Evolutionary conservation across 257 asterid genomes (phyloP).

Genomic region (Capsicum baccatum): DNA sequence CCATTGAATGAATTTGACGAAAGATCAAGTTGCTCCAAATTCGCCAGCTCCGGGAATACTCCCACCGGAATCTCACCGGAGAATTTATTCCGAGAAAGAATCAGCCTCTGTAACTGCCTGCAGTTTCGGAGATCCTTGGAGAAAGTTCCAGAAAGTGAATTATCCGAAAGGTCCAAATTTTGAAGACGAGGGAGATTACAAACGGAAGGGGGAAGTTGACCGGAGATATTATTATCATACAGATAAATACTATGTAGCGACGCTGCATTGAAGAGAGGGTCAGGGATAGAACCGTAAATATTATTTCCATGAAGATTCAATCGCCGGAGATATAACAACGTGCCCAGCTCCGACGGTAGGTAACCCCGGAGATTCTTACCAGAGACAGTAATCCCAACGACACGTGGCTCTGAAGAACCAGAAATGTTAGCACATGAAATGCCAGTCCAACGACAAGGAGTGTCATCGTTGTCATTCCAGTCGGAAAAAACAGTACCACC

Average conservation of each 20-base stretch:
- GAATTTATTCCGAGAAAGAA: slow-evolving; percentile 63
- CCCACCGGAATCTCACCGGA: slow-evolving; percentile 74
- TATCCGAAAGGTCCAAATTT: slow-evolving; percentile 72
- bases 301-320: slow-evolving; percentile 81
- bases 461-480: slow-evolving; percentile 77
- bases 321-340: slow-evolving; percentile 75
- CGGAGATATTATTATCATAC: slow-evolving; percentile 80
- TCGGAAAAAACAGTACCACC: slow-evolving; percentile 56
- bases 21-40: slow-evolving; percentile 80
- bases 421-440: slow-evolving; percentile 81
- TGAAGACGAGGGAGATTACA: slow-evolving; percentile 81
- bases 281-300: slow-evolving; percentile 83
- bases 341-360: slow-evolving; percentile 92
- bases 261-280: slow-evolving; percentile 79
- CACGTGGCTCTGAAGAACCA: slow-evolving; percentile 66
- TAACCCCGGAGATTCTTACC: slow-evolving; percentile 78
- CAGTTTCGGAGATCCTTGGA: slow-evolving; percentile 73
- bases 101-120: slow-evolving; percentile 75
- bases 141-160: slow-evolving; percentile 72
- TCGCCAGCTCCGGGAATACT: slow-evolving; percentile 77
- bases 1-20: slow-evolving; percentile 70
- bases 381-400: slow-evolving; percentile 70
- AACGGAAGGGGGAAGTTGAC: slow-evolving; percentile 69
- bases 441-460: slow-evolving; percentile 92
- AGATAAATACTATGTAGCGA: slow-evolving; percentile 85